Conservation (phyloP, 2,329 filamentous ascomycete species). For the Alternaria rosae region DNA sequence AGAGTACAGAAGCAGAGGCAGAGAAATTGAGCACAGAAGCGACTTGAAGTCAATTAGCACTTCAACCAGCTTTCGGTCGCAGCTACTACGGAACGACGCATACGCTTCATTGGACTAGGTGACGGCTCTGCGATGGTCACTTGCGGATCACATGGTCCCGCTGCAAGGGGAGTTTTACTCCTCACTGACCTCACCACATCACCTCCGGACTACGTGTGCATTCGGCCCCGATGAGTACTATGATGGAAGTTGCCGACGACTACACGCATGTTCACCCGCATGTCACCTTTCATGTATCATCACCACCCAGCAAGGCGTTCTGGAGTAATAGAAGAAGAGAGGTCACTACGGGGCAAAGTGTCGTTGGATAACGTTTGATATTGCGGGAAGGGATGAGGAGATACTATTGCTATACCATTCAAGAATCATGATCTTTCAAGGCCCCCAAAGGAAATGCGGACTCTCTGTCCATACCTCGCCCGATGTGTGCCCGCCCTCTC, state of each 20-base stretch:
- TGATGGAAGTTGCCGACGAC: background rate
- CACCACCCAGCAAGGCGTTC: constrained; percentile 16
- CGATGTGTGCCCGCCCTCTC: background rate
- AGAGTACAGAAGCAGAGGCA: background rate
- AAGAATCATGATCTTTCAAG: background rate
- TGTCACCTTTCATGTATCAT: constrained; percentile 10
- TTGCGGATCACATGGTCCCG: background rate
- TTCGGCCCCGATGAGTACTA: background rate
- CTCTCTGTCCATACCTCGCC: background rate
- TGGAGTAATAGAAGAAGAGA: background rate
- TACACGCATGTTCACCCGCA: background rate
- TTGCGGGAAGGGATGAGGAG: background rate
- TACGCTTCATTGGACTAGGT: background rate
- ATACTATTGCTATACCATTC: background rate
- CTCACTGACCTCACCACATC: background rate
- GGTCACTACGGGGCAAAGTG: background rate
- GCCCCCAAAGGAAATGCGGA: background rate
- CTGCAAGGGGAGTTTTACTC: background rate
- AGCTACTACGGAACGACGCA: background rate
- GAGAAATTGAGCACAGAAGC: constrained; percentile 1
- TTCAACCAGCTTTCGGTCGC: background rate
- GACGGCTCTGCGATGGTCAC: background rate
- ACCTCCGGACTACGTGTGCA: background rate
- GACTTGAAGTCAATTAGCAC: background rate
- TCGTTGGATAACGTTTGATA: background rate